Evolutionary conservation across 805 yeast species (phyloP).

Genomic region (Schwanniomyces polymorphus): DNA sequence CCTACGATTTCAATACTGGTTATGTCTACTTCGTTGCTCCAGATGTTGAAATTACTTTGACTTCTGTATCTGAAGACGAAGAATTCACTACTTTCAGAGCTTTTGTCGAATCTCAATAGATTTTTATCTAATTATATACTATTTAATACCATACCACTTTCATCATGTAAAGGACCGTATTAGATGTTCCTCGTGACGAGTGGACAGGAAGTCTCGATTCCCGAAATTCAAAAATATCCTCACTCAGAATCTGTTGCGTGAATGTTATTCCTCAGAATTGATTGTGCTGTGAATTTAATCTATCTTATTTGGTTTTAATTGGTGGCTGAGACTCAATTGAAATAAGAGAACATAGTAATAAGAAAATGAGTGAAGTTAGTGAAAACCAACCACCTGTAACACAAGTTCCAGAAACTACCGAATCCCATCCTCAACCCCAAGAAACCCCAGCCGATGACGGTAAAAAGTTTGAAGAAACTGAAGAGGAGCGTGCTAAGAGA

Average conservation of each 20-base stretch:
- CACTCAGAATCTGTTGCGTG: background rate
- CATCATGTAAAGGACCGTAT: too few relatives aligned
- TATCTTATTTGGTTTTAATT: background rate
- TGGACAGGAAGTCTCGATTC: background rate
- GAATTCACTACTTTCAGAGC: constrained; percentile 86
- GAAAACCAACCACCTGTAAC: background rate
- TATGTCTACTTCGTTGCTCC: constrained; percentile 86
- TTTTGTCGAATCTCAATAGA: constrained; percentile 62
- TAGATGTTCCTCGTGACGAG: background rate
- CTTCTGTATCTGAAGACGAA: constrained; percentile 44
- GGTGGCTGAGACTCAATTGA: background rate
- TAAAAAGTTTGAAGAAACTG: constrained; percentile 12
- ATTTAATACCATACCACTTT: background rate
- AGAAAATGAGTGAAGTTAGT: constrained; percentile 6
- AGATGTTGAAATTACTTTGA: constrained; percentile 60
- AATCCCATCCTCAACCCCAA: background rate
- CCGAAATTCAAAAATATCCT: background rate
- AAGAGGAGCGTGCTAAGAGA: constrained; percentile 30
- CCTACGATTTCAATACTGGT: constrained; percentile 57
- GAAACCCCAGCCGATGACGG: constrained; percentile 1
- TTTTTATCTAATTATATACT: background rate
- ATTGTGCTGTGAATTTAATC: background rate
- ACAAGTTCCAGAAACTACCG: background rate
- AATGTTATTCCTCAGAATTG: background rate
- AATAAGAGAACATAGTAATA: background rate